phyloP scores from a whole-genome alignment of 352 stramenopile species.

The Phytopythium litorale region DNA sequence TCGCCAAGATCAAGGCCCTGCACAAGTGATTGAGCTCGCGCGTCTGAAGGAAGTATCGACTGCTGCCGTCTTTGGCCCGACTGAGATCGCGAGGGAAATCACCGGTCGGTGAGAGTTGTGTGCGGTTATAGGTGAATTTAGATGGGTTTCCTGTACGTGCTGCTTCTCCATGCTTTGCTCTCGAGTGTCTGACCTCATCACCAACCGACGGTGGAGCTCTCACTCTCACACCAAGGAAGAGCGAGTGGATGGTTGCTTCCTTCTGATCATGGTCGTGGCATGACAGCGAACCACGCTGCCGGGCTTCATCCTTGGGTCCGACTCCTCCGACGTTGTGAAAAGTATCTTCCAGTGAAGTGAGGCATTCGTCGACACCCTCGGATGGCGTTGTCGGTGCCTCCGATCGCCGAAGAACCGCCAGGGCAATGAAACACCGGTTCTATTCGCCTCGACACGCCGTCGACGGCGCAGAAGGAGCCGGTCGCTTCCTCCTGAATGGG shows the following conservation, averaged over 20 bases:
- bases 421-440: not conserved
- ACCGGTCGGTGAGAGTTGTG: not conserved
- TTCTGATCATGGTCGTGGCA: no score
- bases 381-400: not conserved
- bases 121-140: conserved; percentile 1
- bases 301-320: not conserved
- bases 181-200: not conserved
- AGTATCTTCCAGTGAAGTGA: not conserved
- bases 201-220: no score
- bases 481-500: not conserved
- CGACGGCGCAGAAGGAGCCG: conserved; percentile 1
- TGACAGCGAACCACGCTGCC: no score
- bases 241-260: no score
- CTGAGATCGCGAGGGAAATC: not conserved
- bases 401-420: not conserved
- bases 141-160: not conserved
- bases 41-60: no score
- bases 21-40: conserved; percentile 16
- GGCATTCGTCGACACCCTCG: not conserved
- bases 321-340: not conserved
- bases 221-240: no score
- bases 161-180: not conserved
- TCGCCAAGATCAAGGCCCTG: conserved; percentile 71
- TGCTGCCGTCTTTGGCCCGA: not conserved
- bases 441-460: not conserved